A percentile compares a stretch with the other conserved stretches of the same genome.
phyloP scores from a whole-genome alignment of 2,329 filamentous ascomycete species.

The Fusarium illudens region DNA sequence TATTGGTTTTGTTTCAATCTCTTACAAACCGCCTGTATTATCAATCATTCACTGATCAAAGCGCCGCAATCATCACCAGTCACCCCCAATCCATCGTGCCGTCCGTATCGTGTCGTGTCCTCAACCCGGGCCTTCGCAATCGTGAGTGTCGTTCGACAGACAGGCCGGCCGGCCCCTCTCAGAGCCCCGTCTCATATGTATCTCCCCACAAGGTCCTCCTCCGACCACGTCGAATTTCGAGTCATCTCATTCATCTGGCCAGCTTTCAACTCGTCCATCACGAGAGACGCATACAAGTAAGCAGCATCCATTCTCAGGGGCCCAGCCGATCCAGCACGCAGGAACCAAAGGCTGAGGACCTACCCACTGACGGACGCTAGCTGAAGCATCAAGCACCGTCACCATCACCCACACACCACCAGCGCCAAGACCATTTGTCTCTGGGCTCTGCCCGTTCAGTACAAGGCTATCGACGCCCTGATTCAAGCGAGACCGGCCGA shows the following conservation, averaged over 20 bases:
- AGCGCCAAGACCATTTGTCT: neutral
- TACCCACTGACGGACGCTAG: too few species aligned
- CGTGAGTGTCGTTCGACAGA: constrained; percentile 6
- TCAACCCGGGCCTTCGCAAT: neutral
- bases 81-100: neutral
- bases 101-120: neutral
- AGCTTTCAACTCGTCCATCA: constrained; percentile 1
- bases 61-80: neutral
- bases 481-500: constrained; percentile 29
- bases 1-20: neutral
- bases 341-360: constrained; percentile 3
- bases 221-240: neutral
- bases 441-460: constrained; percentile 6
- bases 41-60: neutral
- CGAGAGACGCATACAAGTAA: neutral
- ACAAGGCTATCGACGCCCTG: constrained; percentile 27
- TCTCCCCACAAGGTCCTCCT: constrained; percentile 6
- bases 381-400: neutral
- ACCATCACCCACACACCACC: neutral
- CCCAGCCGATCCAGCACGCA: neutral
- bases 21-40: neutral
- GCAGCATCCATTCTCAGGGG: neutral
- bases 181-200: neutral
- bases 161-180: neutral
- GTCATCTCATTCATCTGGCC: constrained; percentile 6